Evolutionary conservation across 495 filamentous ascomycete species (phyloP).

Genomic region (Penicillium lividum): DNA sequence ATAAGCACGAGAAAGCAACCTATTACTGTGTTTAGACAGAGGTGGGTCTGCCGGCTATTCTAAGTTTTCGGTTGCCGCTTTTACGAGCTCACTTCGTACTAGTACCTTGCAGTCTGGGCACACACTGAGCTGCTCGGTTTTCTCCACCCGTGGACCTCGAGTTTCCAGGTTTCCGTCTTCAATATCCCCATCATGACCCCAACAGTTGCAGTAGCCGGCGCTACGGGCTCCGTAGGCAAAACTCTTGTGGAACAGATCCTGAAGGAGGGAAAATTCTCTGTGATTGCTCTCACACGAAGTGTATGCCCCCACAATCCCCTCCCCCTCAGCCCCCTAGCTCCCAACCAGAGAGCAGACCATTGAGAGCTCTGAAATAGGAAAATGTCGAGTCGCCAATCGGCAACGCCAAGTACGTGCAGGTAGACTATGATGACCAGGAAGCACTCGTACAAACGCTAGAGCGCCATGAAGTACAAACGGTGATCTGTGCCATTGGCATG

Average conservation of each 20-base stretch:
- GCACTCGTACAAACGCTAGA: constrained; percentile 10
- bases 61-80: not conserved
- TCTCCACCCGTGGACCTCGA: not conserved
- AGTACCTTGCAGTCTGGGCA: not conserved
- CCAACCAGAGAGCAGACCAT: not conserved
- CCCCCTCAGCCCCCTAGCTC: not conserved
- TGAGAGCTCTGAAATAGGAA: constrained; percentile 4
- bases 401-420: constrained; percentile 13
- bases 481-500: constrained; percentile 15
- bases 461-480: constrained; percentile 11
- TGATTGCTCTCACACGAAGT: constrained; percentile 11
- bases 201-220: constrained; percentile 16
- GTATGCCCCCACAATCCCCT: constrained; percentile 1
- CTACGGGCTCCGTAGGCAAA: constrained; percentile 11
- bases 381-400: constrained; percentile 11
- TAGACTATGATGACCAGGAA: constrained; percentile 12
- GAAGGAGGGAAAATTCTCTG: constrained; percentile 8
- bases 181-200: constrained; percentile 3
- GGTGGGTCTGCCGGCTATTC: not conserved
- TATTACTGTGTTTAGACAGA: not conserved
- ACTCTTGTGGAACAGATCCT: constrained; percentile 16
- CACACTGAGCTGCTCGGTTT: not conserved
- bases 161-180: not conserved
- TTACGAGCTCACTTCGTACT: not conserved
- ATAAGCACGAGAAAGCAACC: not conserved